Evolutionary conservation across 805 yeast species (phyloP).

Genomic region (Isabelozyma rhagii): DNA sequence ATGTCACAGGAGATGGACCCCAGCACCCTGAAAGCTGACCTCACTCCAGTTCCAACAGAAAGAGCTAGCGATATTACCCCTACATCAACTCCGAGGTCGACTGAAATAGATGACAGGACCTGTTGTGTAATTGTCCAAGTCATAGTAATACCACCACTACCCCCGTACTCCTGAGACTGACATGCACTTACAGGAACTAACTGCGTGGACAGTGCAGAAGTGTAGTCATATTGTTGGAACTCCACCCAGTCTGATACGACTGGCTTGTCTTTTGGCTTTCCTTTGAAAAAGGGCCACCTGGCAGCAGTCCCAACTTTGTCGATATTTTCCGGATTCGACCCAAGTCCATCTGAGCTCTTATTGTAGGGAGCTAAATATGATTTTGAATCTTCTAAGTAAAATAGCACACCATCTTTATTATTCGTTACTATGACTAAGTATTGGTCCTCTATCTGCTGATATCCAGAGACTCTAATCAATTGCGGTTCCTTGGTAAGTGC

Average conservation of each 20-base stretch:
- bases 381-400: not conserved
- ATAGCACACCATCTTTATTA: not conserved
- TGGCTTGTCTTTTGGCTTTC: not conserved
- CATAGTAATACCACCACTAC: conserved; percentile 11
- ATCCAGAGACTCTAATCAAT: not conserved
- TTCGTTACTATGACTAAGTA: not conserved
- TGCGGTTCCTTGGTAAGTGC: not conserved
- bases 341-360: not conserved
- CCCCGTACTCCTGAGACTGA: conserved; percentile 9
- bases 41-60: not conserved
- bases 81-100: not conserved
- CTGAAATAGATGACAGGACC: not conserved
- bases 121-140: not conserved
- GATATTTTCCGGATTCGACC: conserved; percentile 1
- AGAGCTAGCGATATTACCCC: not conserved
- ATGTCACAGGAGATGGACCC: not conserved
- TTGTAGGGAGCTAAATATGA: not conserved
- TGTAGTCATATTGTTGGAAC: not conserved
- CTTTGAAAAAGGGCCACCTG: not conserved
- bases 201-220: conserved; percentile 2
- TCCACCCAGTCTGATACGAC: conserved; percentile 9
- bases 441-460: not conserved
- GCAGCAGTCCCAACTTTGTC: conserved; percentile 1
- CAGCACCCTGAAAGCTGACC: not conserved
- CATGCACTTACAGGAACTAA: conserved; percentile 13